Base-by-base conservation (phyloP, 169 alveolate species). In the Babesia ovis region DNA sequence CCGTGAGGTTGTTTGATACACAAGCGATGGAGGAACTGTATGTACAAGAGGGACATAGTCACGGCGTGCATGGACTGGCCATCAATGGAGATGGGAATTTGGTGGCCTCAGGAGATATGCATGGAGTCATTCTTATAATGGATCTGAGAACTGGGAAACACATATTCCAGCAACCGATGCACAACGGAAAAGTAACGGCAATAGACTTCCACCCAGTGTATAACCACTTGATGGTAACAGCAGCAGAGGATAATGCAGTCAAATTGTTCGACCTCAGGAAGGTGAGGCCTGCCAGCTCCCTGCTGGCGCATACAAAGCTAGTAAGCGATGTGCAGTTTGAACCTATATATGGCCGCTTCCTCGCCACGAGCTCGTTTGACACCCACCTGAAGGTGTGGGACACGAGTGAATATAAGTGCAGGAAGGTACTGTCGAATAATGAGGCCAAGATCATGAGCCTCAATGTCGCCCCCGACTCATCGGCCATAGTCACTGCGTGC, bases 71-170 rank as follows among this genome's bases (percentile, higher is more conserved):
- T 56, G 66, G 84, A 2, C 83, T 79, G 54, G 72, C 90, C 9
- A 64, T 89, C 54, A 89, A 89, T 60, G 85, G 91, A 0, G 86
- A 89, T 68, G 93, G 93, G 12, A 89, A 84, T 61, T 83, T 89
- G 60, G 72, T 76, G 39, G 76, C 90, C 9, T 84, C 91, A 27
- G 93, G 93, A 8, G 93, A 89, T 50, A 37, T 59, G 27, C 84
- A 84, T 60, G 93, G 93, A 3, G 93, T 85, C 4, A 54, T 89
- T 46, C 75, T 89, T 55, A 55, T 89, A 53, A 79, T 87, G 66
- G 93, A 89, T 68, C 82, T 89, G 23, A 66, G 93, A 57, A 89
- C 93, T 41, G 93, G 93, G 18, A 77, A 46, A 60, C 90, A 84
- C 61, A 81, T 89, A 16, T 85, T 81, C 70, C 83, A 81, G 75